phyloP scores from a whole-genome alignment of 1,284 basidiomycete genomes.

The Puccinia novopanici region DNA sequence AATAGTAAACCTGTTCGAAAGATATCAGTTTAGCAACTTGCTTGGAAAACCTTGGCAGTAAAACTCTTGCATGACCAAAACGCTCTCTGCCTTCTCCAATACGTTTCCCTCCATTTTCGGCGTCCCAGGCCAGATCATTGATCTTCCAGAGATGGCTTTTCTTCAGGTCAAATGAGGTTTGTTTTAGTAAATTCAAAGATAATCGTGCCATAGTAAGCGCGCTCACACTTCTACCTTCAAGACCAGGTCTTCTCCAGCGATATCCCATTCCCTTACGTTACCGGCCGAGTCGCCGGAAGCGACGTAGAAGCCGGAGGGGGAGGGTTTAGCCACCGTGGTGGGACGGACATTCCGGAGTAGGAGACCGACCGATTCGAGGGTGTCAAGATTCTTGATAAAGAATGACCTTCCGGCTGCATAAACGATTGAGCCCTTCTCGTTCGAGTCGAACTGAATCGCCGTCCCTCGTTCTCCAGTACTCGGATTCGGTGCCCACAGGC shows the following conservation, averaged over 20 bases:
- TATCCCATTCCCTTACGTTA: conserved; percentile 87
- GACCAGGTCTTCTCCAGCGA: conserved; percentile 79
- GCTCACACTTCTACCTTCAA: conserved; percentile 74
- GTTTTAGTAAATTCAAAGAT: conserved; percentile 45
- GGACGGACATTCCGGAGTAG: conserved; percentile 78
- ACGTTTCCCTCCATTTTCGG: conserved; percentile 77
- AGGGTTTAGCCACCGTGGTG: conserved; percentile 84
- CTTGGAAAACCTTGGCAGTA: not conserved
- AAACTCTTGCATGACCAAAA: conserved; percentile 61
- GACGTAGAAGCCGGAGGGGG: conserved; percentile 91
- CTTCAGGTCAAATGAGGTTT: conserved; percentile 3
- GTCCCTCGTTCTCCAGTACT: conserved; percentile 47
- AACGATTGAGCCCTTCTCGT: conserved; percentile 32
- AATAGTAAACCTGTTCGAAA: conserved; percentile 80
- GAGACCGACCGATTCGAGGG: conserved; percentile 64
- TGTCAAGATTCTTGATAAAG: conserved; percentile 47
- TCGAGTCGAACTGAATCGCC: conserved; percentile 34
- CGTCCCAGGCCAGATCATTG: conserved; percentile 94
- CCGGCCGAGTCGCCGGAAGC: conserved; percentile 82
- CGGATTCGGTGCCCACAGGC: conserved; percentile 47
- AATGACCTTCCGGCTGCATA: conserved; percentile 37
- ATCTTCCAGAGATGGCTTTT: conserved; percentile 79
- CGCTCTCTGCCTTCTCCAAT: conserved; percentile 91
- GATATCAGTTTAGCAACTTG: conserved; percentile 60
- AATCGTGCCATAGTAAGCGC: not conserved